Conservation (phyloP, 768 basidiomycete genomes). For the Leccinum fibrillosum region DNA sequence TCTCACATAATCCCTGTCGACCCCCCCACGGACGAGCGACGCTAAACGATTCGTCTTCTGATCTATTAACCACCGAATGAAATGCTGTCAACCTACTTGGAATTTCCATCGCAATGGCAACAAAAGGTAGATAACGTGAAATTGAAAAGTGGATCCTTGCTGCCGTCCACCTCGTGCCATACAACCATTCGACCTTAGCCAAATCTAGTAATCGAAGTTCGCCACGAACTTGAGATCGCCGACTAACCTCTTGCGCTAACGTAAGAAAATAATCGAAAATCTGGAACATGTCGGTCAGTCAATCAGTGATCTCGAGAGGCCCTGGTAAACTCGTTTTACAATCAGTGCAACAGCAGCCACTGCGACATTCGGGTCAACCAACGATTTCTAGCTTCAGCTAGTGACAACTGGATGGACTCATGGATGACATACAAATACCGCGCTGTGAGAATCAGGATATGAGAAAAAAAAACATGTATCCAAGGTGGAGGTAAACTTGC, state of each 20-base stretch:
- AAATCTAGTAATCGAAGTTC: background rate
- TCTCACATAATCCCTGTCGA: conserved; percentile 7
- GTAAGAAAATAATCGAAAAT: conserved; percentile 19
- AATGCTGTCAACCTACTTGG: conserved; percentile 1
- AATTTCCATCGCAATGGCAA: conserved; percentile 14
- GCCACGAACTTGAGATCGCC: background rate
- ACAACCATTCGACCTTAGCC: conserved; percentile 17
- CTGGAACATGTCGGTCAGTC: conserved; percentile 1
- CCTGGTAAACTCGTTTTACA: background rate
- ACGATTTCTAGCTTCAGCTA: background rate
- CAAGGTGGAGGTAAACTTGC: background rate
- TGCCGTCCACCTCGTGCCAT: conserved; percentile 15
- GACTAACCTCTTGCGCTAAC: conserved; percentile 9
- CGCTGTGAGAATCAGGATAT: background rate
- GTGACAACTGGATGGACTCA: background rate
- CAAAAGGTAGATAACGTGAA: conserved; percentile 23
- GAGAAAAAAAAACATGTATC: background rate
- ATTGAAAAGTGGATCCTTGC: conserved; percentile 17
- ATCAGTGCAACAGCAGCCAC: background rate
- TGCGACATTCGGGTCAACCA: background rate
- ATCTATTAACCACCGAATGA: background rate
- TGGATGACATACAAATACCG: background rate
- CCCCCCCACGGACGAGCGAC: background rate
- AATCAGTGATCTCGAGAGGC: background rate
- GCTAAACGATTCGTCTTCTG: background rate